A percentile compares a stretch with the other conserved stretches of the same genome.
phyloP scores from a whole-genome alignment of 1,139 yeast genomes.

The Groenewaldozyma auringiensis region DNA sequence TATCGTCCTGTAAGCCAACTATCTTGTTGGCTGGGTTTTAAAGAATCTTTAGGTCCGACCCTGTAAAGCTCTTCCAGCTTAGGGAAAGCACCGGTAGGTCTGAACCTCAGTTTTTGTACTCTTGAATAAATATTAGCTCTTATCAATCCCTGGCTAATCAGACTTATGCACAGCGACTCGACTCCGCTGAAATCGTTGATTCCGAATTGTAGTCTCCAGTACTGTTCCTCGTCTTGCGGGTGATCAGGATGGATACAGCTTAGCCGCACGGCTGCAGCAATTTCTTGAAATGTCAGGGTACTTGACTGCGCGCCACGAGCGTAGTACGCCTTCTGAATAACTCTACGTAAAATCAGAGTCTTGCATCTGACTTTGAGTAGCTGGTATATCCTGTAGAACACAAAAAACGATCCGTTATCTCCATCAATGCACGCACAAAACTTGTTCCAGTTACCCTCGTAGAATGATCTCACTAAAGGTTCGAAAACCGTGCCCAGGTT shows the following conservation, averaged over 20 bases:
- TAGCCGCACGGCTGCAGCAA: constrained; percentile 17
- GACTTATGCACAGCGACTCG: constrained; percentile 31
- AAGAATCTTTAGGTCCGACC: constrained; percentile 6
- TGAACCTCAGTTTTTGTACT: constrained; percentile 21
- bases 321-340: constrained; percentile 24
- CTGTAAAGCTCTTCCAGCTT: constrained; percentile 18
- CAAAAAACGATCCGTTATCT: constrained; percentile 2
- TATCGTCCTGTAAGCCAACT: too few relatives aligned
- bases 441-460: constrained; percentile 23
- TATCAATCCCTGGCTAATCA: constrained; percentile 32
- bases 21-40: constrained; percentile 5
- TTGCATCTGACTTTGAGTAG: constrained; percentile 6
- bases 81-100: constrained; percentile 23
- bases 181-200: constrained; percentile 20
- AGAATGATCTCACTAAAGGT: constrained; percentile 25
- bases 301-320: background rate
- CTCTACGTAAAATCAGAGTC: constrained; percentile 15
- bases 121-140: constrained; percentile 31
- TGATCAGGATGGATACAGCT: background rate
- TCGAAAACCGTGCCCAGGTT: constrained; percentile 22
- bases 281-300: constrained; percentile 13
- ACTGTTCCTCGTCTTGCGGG: too few relatives aligned
- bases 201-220: constrained; percentile 5
- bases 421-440: constrained; percentile 23
- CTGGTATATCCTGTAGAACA: constrained; percentile 4